These are phyloP conservation scores for Capsicum baccatum DNA, from an alignment of 257 asterid species.

Conservation along the genomic window DNA sequence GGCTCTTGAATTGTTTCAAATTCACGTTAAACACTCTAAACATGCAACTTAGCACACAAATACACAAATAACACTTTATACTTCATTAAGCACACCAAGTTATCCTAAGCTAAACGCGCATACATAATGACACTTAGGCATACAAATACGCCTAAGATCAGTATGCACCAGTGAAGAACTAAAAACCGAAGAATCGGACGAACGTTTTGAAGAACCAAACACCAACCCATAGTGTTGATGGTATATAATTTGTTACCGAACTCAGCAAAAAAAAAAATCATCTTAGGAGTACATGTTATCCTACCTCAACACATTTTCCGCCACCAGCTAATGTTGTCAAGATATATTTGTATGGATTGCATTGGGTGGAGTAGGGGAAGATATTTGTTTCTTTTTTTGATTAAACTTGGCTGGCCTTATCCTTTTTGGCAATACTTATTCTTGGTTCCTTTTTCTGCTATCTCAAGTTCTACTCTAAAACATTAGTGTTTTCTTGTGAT, in stretches of 20 bases:
- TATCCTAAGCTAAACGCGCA: too few species aligned
- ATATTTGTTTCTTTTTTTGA: not conserved
- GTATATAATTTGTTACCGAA: not conserved
- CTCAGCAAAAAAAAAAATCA: not conserved
- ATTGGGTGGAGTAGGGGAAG: conserved; percentile 22
- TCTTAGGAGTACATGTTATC: not conserved
- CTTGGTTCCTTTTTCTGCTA: conserved; percentile 1
- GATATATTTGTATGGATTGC: not conserved
- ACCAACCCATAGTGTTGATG: not conserved
- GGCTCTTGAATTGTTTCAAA: too few species aligned
- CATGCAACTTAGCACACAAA: too few species aligned
- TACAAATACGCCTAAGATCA: too few species aligned
- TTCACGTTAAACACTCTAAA: too few species aligned
- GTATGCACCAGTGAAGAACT: not conserved
- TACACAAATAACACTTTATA: too few species aligned
- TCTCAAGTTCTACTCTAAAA: not conserved
- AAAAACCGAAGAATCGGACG: not conserved
- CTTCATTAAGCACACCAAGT: too few species aligned
- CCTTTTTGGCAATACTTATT: not conserved
- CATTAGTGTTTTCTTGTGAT: not conserved
- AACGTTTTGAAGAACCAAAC: not conserved
- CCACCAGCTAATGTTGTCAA: conserved; percentile 7
- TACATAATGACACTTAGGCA: too few species aligned
- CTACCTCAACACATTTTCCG: not conserved
- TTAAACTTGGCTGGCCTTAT: not conserved